A percentile compares a stretch with the other conserved stretches of the same genome.
These are phyloP conservation scores for Cyclanthera cordifolia DNA, from an alignment of 306 rosid genomes.

Conservation along the genomic window DNA sequence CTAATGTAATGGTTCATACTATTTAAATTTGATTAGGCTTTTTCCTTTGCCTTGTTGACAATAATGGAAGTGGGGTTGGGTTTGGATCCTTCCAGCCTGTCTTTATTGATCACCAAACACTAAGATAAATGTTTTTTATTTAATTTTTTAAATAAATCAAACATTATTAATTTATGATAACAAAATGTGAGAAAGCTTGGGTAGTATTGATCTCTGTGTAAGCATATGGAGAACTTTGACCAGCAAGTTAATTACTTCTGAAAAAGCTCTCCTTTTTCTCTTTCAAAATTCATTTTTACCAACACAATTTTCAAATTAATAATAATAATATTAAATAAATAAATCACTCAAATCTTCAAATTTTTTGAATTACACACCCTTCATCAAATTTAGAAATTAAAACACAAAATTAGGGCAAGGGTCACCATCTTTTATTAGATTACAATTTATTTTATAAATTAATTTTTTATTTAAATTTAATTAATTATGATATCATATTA, in stretches of 20 bases:
- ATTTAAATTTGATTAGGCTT: background rate
- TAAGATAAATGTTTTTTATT: constrained; percentile 22
- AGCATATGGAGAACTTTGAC: constrained; percentile 45
- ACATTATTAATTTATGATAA: background rate
- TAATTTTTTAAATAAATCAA: too few relatives aligned
- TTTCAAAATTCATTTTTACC: background rate
- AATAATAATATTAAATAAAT: too few relatives aligned
- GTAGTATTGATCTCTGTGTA: constrained; percentile 8
- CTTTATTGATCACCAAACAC: constrained; percentile 39
- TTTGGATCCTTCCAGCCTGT: constrained; percentile 88
- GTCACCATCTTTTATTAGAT: too few relatives aligned
- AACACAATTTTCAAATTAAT: too few relatives aligned
- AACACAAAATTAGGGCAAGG: too few relatives aligned
- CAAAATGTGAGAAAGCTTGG: constrained; percentile 6
- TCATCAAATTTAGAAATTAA: too few relatives aligned
- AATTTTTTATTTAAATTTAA: too few relatives aligned
- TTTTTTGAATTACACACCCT: too few relatives aligned
- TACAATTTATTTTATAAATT: too few relatives aligned
- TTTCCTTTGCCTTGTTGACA: constrained; percentile 21
- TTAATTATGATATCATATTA: too few relatives aligned
- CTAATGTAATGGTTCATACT: constrained; percentile 31
- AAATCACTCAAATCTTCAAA: too few relatives aligned
- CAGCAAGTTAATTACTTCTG: constrained; percentile 37
- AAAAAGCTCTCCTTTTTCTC: constrained; percentile 27
- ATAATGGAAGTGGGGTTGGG: constrained; percentile 56